Conservation (phyloP, 768 basidiomycete species). For the Leucosporidium scottii region DNA sequence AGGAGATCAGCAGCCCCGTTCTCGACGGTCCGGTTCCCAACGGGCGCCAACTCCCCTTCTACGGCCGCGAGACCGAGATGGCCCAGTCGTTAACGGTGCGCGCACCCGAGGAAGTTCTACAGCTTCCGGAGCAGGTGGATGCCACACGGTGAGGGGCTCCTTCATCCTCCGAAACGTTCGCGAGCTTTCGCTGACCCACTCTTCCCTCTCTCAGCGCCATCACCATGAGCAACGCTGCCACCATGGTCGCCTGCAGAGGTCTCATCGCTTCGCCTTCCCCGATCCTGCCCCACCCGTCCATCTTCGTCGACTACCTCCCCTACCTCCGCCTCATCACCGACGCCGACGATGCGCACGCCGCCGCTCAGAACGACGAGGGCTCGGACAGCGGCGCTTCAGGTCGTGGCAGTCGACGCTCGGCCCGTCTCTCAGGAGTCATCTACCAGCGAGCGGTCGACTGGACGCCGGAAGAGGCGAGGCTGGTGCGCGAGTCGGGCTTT, state of each 20-base stretch:
- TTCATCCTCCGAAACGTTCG: conserved; percentile 4
- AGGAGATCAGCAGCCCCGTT: too few relatives aligned
- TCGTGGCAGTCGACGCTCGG: background rate
- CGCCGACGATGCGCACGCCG: conserved; percentile 53
- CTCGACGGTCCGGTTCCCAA: too few relatives aligned
- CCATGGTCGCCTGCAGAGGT: conserved; percentile 38
- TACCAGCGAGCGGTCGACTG: background rate
- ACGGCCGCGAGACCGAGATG: too few relatives aligned
- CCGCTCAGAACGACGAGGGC: conserved; percentile 27
- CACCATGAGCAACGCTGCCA: conserved; percentile 50
- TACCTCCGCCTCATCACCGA: conserved; percentile 58
- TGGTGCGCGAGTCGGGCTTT: background rate
- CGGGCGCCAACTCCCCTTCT: too few relatives aligned
- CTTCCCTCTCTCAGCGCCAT: conserved; percentile 49
- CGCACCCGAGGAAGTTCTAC: too few relatives aligned
- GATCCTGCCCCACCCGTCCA: conserved; percentile 47
- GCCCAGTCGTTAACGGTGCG: too few relatives aligned
- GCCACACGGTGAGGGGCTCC: background rate
- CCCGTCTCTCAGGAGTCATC: background rate
- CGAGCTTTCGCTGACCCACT: conserved; percentile 30
- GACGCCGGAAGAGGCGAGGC: background rate
- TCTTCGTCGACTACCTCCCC: conserved; percentile 62
- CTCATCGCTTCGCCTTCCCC: conserved; percentile 46
- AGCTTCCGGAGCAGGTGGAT: too few relatives aligned
- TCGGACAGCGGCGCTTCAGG: too few relatives aligned